Evolutionary conservation across 2,329 filamentous ascomycete genomes (phyloP).

Genomic region (Aquanectria penicillioides): DNA sequence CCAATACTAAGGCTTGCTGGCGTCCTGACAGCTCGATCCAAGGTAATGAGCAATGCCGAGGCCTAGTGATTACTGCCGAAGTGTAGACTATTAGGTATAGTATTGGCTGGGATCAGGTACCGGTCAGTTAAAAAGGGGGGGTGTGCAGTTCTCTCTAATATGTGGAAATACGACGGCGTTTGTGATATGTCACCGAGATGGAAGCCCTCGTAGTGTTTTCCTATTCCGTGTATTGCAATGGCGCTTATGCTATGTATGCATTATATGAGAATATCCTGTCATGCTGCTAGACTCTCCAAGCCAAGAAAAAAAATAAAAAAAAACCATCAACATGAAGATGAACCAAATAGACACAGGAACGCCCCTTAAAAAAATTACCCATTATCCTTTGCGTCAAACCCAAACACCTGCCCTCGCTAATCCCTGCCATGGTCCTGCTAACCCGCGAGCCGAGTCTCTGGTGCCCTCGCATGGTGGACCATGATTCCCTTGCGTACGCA

Average conservation of each 20-base stretch:
- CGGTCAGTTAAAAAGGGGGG: neutral
- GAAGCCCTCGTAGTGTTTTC: too few relatives aligned
- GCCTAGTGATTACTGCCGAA: neutral
- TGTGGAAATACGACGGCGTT: neutral
- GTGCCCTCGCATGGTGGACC: constrained; percentile 11
- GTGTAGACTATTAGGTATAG: constrained; percentile 1
- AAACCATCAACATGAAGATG: too few relatives aligned
- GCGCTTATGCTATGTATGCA: neutral
- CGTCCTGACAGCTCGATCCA: constrained; percentile 10
- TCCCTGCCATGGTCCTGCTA: constrained; percentile 12
- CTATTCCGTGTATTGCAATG: constrained; percentile 7
- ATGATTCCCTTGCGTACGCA: constrained; percentile 5
- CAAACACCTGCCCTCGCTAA: constrained; percentile 25
- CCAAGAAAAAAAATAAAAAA: constrained; percentile 17
- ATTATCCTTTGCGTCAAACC: constrained; percentile 23
- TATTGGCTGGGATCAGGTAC: constrained; percentile 3
- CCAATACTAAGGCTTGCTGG: neutral
- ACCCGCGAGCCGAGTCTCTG: constrained; percentile 16
- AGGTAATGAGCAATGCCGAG: constrained; percentile 7
- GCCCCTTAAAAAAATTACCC: constrained; percentile 3
- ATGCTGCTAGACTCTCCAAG: neutral
- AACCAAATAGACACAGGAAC: constrained; percentile 16
- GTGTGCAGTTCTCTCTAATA: neutral
- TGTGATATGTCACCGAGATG: neutral
- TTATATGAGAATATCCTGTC: neutral